These are phyloP conservation scores for Talaromyces albobiverticillius DNA, from an alignment of 2,329 filamentous ascomycete species.

Conservation along the genomic window DNA sequence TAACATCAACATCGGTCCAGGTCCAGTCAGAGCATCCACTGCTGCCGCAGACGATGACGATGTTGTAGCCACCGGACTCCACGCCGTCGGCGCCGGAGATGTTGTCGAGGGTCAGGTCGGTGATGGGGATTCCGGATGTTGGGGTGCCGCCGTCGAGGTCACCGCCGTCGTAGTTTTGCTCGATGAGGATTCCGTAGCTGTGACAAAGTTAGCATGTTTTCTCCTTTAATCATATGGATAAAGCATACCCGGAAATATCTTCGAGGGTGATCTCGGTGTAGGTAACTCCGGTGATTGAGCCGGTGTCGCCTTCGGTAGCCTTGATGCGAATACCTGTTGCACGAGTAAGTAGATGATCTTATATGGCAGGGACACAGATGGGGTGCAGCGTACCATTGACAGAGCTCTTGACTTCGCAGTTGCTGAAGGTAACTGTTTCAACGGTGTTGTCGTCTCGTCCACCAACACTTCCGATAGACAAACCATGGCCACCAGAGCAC, in stretches of 20 bases:
- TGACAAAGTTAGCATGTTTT: too few relatives aligned
- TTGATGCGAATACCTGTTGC: slow-evolving; percentile 56
- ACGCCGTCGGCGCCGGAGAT: slow-evolving; percentile 33
- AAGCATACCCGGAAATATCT: slow-evolving; percentile 21
- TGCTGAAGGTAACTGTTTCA: slow-evolving; percentile 49
- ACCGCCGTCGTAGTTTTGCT: slow-evolving; percentile 57
- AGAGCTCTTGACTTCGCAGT: slow-evolving; percentile 46
- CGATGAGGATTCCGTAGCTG: slow-evolving; percentile 49
- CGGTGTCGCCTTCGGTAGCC: slow-evolving; percentile 52
- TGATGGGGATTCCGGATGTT: slow-evolving; percentile 19
- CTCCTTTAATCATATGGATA: too few relatives aligned
- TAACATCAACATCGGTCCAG: slow-evolving; percentile 50
- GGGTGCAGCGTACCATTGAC: slow-evolving; percentile 27
- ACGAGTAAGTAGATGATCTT: background rate
- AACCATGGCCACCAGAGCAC: slow-evolving; percentile 40
- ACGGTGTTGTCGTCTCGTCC: slow-evolving; percentile 53
- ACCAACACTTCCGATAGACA: slow-evolving; percentile 39
- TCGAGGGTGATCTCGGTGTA: slow-evolving; percentile 51
- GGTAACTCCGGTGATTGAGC: slow-evolving; percentile 46
- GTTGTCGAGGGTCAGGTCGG: slow-evolving; percentile 33
- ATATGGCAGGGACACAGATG: background rate
- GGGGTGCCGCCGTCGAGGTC: slow-evolving; percentile 35
- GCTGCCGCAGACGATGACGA: slow-evolving; percentile 57
- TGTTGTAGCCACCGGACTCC: slow-evolving; percentile 31
- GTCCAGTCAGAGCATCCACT: slow-evolving; percentile 55